Base-by-base conservation (phyloP, 495 filamentous ascomycete species). In the Collariella sp. region DNA sequence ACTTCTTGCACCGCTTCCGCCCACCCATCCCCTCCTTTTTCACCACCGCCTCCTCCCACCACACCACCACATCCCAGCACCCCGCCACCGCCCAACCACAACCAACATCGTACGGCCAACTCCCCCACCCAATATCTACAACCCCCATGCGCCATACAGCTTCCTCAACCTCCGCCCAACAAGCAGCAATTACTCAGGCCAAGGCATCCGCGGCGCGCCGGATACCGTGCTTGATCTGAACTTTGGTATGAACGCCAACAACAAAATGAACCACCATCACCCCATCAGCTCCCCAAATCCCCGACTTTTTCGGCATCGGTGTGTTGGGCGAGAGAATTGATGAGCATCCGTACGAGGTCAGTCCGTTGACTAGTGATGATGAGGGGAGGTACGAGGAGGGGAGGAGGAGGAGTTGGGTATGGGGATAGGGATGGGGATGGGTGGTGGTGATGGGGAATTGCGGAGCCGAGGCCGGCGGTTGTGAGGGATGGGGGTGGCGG, bases 261-360 rank as follows among this genome's bases (percentile, higher is more conserved):
- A 40, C 12, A 55, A 65, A 13, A 41, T 23, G 11, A 11, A 46
- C 24, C 15, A 13, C 16, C 39, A 44, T 6, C 12, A 18, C 19
- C 13, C 1, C 13, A 23, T 15, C 61, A 72, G 35, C 68, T 62
- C 5, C 74, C 73, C 24, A 78, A 79, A 58, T 66, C 69, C 2
- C 71, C 76, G 57, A 62, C 0, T 68, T 69, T 24, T 46, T 65
- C 38, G 52, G 65, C 11, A 56, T 76, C 5, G 64, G 64, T 0
- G 54, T 67, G 26, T n/a, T n/a, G n/a, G n/a, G n/a, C n/a, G n/a
- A n/a, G n/a, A n/a, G n/a, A n/a, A n/a, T n/a, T n/a, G n/a, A n/a
- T n/a, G n/a, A n/a, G n/a, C n/a, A n/a, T n/a, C n/a, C n/a, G n/a
- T 63, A 62, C 3, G 56, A 70, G 24, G 59, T 63, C 0, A 53